Evolutionary conservation across 805 yeast genomes (phyloP).

Genomic region (Pichia ethanolica): DNA sequence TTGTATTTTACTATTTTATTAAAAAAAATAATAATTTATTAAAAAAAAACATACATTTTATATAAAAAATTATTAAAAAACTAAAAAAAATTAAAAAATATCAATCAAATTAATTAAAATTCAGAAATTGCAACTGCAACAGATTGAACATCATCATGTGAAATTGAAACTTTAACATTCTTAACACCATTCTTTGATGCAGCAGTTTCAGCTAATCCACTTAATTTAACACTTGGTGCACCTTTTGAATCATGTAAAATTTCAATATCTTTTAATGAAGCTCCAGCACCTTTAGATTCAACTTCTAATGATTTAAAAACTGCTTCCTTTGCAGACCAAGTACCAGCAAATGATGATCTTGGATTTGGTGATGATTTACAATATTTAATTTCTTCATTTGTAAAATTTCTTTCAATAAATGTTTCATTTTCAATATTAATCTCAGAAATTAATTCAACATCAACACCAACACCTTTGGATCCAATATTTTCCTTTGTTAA

Average conservation of each 20-base stretch:
- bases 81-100: background rate
- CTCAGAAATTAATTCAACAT: conserved; percentile 81
- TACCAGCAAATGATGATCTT: conserved; percentile 89
- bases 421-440: conserved; percentile 85
- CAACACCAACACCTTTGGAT: conserved; percentile 85
- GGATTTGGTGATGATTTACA: conserved; percentile 69
- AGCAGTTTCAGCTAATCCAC: conserved; percentile 69
- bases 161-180: conserved; percentile 77
- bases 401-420: conserved; percentile 88
- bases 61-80: background rate
- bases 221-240: conserved; percentile 73
- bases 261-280: conserved; percentile 86
- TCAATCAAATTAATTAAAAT: conserved; percentile 25
- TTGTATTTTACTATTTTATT: background rate
- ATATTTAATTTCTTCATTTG: conserved; percentile 70
- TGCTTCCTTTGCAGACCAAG: conserved; percentile 99
- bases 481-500: conserved; percentile 41
- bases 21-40: background rate
- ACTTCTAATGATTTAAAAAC: conserved; percentile 94
- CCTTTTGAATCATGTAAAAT: conserved; percentile 64
- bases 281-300: conserved; percentile 89
- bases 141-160: conserved; percentile 95
- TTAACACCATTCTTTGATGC: conserved; percentile 66
- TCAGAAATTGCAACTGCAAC: conserved; percentile 90
- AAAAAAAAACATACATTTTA: background rate